A percentile compares a stretch with the other conserved stretches of the same genome.
phyloP scores from a whole-genome alignment of 306 rosid genomes.

The Begonia masoniana region DNA sequence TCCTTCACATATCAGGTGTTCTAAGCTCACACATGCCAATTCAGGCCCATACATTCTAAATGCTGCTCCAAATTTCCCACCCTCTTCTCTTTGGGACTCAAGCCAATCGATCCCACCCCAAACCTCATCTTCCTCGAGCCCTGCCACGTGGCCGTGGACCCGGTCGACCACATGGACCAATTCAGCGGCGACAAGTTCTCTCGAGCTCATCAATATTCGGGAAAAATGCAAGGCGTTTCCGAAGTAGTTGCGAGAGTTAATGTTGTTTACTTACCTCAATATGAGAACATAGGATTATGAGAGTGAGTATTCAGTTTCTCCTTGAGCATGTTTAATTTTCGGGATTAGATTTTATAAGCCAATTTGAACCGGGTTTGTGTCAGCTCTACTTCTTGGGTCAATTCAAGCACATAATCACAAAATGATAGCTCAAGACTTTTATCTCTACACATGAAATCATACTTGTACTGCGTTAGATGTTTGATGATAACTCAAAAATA shows the following conservation, averaged over 20 bases:
- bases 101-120: conserved; percentile 24
- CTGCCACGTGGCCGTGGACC: background rate
- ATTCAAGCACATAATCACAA: too few relatives aligned
- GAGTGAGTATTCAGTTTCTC: too few relatives aligned
- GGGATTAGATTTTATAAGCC: too few relatives aligned
- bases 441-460: too few relatives aligned
- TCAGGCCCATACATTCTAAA: conserved; percentile 36
- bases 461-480: too few relatives aligned
- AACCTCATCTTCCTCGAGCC: conserved; percentile 21
- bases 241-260: conserved; percentile 27
- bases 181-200: conserved; percentile 5
- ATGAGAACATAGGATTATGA: too few relatives aligned
- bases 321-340: too few relatives aligned
- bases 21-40: conserved; percentile 48
- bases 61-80: conserved; percentile 14
- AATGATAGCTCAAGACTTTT: too few relatives aligned
- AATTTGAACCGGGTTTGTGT: too few relatives aligned
- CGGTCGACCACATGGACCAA: conserved; percentile 14
- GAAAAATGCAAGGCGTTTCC: conserved; percentile 67
- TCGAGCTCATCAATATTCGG: conserved; percentile 8
- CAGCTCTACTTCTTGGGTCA: too few relatives aligned
- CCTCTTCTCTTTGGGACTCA: conserved; percentile 22
- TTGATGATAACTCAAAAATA: too few relatives aligned
- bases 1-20: conserved; percentile 19
- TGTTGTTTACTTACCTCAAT: too few relatives aligned